Evolutionary conservation across 2,329 filamentous ascomycete species (phyloP).

Genomic region (Fusarium sp.): DNA sequence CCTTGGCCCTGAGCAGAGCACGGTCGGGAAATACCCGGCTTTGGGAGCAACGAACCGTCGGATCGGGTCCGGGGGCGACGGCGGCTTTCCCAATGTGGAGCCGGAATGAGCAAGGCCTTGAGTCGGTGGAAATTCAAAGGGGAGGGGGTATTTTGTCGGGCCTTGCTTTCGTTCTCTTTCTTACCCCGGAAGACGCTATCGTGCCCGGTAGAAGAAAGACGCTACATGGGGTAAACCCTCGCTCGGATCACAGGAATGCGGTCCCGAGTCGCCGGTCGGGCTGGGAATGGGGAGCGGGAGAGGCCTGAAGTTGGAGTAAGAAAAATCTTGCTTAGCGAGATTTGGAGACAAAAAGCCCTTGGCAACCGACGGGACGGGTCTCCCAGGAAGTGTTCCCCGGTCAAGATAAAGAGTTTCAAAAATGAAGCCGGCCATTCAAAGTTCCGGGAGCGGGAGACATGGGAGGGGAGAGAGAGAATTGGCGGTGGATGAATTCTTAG

Average conservation of each 20-base stretch:
- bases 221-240: constrained; percentile 5
- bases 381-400: background rate
- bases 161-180: background rate
- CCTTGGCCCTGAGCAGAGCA: background rate
- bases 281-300: constrained; percentile 11
- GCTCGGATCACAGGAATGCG: constrained; percentile 26
- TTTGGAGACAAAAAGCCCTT: background rate
- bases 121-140: constrained; percentile 6
- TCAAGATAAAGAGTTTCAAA: constrained; percentile 28
- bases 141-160: background rate
- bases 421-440: constrained; percentile 9
- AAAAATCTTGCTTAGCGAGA: background rate
- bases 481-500: background rate
- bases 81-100: constrained; percentile 5
- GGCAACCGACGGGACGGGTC: background rate
- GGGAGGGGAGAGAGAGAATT: background rate
- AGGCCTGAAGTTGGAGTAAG: constrained; percentile 9
- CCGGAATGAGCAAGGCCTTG: background rate
- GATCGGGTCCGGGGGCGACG: constrained; percentile 32
- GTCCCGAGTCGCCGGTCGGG: constrained; percentile 19
- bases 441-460: background rate
- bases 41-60: constrained; percentile 31
- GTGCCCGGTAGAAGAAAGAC: background rate
- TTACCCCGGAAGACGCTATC: background rate
- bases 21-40: constrained; percentile 21